A percentile compares a stretch with the other conserved stretches of the same genome.
Conservation (phyloP, 129 eudicot genomes). For the Mikania micrantha region DNA sequence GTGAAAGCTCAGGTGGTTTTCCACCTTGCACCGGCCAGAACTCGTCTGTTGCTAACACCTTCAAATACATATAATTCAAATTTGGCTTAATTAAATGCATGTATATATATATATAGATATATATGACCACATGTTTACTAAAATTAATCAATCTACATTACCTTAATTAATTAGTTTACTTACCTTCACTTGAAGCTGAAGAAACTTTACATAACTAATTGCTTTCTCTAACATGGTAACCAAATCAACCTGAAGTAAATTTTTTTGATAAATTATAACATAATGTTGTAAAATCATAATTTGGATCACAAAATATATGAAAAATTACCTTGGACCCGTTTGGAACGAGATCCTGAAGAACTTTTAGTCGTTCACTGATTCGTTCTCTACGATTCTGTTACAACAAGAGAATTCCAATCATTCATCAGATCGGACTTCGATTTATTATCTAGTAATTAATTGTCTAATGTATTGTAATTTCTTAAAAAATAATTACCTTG, state of each 20-base stretch:
- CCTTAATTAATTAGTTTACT: neutral
- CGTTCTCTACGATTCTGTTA: slow-evolving; percentile 90
- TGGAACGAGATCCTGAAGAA: slow-evolving; percentile 91
- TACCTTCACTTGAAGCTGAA: slow-evolving; percentile 97
- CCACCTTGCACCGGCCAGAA: slow-evolving; percentile 98
- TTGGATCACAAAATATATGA: neutral
- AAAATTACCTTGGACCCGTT: slow-evolving; percentile 88
- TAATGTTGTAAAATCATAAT: neutral
- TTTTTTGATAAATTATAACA: no score
- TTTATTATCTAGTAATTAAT: slow-evolving; percentile 7
- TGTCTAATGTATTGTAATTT: neutral
- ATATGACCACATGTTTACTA: neutral
- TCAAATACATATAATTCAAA: neutral
- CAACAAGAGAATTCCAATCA: slow-evolving; percentile 19
- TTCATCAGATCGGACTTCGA: neutral
- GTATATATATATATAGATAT: no score
- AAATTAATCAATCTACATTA: neutral
- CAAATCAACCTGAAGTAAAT: slow-evolving; percentile 77
- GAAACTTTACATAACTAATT: slow-evolving; percentile 90
- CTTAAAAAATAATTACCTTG: slow-evolving; percentile 12
- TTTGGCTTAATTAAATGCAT: neutral
- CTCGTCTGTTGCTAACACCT: slow-evolving; percentile 99
- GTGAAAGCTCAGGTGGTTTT: slow-evolving; percentile 86
- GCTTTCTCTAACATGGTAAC: slow-evolving; percentile 98
- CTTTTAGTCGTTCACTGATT: slow-evolving; percentile 85